Conservation (phyloP, 805 yeast species). For the Candida sphagnicola region DNA sequence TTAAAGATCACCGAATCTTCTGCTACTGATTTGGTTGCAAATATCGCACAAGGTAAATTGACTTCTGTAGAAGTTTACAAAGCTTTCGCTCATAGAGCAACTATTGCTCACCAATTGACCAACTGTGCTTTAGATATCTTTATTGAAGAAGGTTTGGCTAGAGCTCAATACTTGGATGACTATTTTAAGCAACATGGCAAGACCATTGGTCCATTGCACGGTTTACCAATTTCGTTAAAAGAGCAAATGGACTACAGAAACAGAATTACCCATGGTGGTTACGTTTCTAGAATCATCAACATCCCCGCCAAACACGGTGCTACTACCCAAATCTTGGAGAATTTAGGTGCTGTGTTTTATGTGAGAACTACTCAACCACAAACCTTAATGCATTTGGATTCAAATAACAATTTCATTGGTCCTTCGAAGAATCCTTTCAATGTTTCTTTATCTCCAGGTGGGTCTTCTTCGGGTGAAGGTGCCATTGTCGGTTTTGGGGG, state of each 20-base stretch:
- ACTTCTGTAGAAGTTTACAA: constrained; percentile 35
- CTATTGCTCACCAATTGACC: constrained; percentile 41
- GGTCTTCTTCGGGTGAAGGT: constrained; percentile 45
- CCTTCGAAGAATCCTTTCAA: constrained; percentile 36
- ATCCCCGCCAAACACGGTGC: constrained; percentile 26
- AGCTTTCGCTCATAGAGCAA: constrained; percentile 40
- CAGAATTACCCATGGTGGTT: constrained; percentile 36
- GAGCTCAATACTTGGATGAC: constrained; percentile 54
- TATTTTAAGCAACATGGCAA: constrained; percentile 44
- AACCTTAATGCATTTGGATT: constrained; percentile 42
- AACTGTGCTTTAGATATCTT: constrained; percentile 44
- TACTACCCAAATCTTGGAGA: constrained; percentile 30
- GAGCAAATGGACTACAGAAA: constrained; percentile 40
- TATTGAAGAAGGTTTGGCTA: constrained; percentile 53
- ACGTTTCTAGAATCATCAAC: constrained; percentile 31
- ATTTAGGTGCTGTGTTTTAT: constrained; percentile 41
- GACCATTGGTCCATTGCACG: constrained; percentile 60
- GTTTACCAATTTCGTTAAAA: constrained; percentile 61
- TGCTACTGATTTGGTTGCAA: constrained; percentile 19
- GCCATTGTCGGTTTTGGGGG: constrained; percentile 41
- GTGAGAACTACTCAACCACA: constrained; percentile 44
- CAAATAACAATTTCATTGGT: constrained; percentile 37
- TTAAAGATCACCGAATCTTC: constrained; percentile 36
- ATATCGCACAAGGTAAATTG: constrained; percentile 30
- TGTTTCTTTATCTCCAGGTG: constrained; percentile 37